Conservation (phyloP, 345 rosid species). For the Dimocarpus longan region DNA sequence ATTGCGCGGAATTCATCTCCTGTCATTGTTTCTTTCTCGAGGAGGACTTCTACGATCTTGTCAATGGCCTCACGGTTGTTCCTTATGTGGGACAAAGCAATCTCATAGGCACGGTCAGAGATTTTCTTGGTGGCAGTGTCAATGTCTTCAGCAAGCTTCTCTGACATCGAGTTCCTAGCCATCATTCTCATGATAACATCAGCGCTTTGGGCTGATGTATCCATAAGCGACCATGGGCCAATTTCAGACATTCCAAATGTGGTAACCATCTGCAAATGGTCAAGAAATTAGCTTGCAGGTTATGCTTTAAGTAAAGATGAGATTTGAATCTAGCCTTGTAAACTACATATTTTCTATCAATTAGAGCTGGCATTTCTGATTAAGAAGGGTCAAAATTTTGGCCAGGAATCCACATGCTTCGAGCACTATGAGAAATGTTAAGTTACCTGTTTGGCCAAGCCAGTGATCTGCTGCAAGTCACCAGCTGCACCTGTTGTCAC, state of each 20-base stretch:
- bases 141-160: slow-evolving; percentile 93
- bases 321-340: not conserved
- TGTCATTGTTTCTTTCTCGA: slow-evolving; percentile 86
- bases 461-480: slow-evolving; percentile 96
- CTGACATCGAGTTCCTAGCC: slow-evolving; percentile 99
- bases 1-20: slow-evolving; percentile 96
- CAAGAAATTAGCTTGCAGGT: not conserved
- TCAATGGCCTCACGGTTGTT: slow-evolving; percentile 97
- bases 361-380: not conserved
- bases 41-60: slow-evolving; percentile 89
- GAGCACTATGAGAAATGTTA: not conserved
- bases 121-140: slow-evolving; percentile 76
- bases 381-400: not conserved
- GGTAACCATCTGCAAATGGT: slow-evolving; percentile 76
- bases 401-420: not conserved
- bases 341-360: no score
- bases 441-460: slow-evolving; percentile 87
- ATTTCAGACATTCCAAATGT: slow-evolving; percentile 99
- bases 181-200: slow-evolving; percentile 99
- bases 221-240: slow-evolving; percentile 99
- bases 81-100: slow-evolving; percentile 76
- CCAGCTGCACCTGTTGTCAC: slow-evolving; percentile 98
- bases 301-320: not conserved
- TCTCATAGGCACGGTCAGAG: slow-evolving; percentile 82
- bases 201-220: slow-evolving; percentile 65